Evolutionary conservation across 2,329 filamentous ascomycete genomes (phyloP), one percentile per base, ranked within the genome.

Genomic region (Tolypocladium amazonense): DNA sequence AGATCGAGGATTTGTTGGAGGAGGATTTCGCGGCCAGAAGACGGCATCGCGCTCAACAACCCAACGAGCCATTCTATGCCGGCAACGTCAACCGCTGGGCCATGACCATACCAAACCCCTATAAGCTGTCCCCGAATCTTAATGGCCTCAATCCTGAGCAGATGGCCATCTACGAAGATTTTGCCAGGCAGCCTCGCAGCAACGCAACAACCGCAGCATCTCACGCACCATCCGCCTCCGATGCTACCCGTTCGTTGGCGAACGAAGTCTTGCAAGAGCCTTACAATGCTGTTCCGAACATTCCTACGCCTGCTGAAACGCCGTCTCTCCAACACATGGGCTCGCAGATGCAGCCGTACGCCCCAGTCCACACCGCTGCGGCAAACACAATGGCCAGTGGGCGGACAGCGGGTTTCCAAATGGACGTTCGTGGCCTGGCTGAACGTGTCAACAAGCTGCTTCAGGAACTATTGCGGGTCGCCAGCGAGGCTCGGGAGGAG

Each of bases 111-210:
- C 93, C 93, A 0, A 90, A 94, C 65, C 94, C 94, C 0, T 99
- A 91, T 77, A 92, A 94, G 68, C 84, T 97, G 65, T 88, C 88
- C 43, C 87, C 90, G 15, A 83, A 72, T 62, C 69, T 79, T 59
- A 73, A 74, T 57, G 93, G 93, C 5, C 77, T 99, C 57, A 97
- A 96, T 69, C 82, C 88, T 30, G 91, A 97, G 68, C 94, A 99
- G 69, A 85, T 97, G 78, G 90, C 90, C 14, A 95, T 99, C 33
- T 99, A 99, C 69, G 92, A 97, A 69, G 92, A 97, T 63, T 99
- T 99, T 72, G 91, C 90, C 12, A 83, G 92, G 59, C 91, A 96
- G 70, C 88, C 90, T 35, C 88, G 91, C 59, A 83, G 81, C 69
- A 71, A 79, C 69, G 65, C 80, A 76, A 70, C 79, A 69, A 69